A percentile compares a stretch with the other conserved stretches of the same genome.
These are phyloP conservation scores for Hirsutella rhossiliensis DNA, from an alignment of 2,329 filamentous ascomycete genomes.

Conservation along the genomic window DNA sequence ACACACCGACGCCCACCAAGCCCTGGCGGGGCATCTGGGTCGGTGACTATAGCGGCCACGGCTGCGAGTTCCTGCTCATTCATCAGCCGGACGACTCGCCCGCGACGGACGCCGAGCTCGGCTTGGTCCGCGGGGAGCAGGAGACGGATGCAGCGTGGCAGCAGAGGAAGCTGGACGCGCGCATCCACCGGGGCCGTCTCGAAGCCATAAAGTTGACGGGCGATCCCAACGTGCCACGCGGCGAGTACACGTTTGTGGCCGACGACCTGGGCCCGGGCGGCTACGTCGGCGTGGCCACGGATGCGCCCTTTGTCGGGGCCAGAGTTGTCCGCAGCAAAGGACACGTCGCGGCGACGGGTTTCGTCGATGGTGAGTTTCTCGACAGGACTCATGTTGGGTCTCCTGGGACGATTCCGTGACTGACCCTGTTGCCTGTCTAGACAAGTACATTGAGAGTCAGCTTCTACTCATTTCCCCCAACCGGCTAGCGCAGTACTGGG, in stretches of 20 bases:
- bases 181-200: conserved; percentile 52
- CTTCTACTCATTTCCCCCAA: conserved; percentile 71
- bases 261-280: conserved; percentile 63
- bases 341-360: conserved; percentile 66
- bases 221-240: conserved; percentile 79
- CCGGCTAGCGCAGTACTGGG: conserved; percentile 72
- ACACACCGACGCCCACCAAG: conserved; percentile 67
- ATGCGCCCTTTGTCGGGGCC: conserved; percentile 60
- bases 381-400: not conserved
- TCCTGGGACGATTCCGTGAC: not conserved
- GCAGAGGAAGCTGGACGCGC: conserved; percentile 29
- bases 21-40: conserved; percentile 89
- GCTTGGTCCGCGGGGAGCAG: conserved; percentile 22
- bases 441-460: conserved; percentile 62
- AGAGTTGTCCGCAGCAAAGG: conserved; percentile 62
- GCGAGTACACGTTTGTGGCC: conserved; percentile 70
- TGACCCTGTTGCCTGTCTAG: conserved; percentile 26
- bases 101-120: conserved; percentile 24
- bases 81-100: conserved; percentile 51
- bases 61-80: conserved; percentile 77
- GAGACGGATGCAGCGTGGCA: conserved; percentile 36
- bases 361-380: conserved; percentile 50
- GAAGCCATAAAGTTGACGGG: conserved; percentile 87
- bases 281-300: conserved; percentile 49
- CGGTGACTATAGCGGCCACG: conserved; percentile 79